Conservation (phyloP, 345 rosid genomes). For the Orychophragmus violaceus region DNA sequence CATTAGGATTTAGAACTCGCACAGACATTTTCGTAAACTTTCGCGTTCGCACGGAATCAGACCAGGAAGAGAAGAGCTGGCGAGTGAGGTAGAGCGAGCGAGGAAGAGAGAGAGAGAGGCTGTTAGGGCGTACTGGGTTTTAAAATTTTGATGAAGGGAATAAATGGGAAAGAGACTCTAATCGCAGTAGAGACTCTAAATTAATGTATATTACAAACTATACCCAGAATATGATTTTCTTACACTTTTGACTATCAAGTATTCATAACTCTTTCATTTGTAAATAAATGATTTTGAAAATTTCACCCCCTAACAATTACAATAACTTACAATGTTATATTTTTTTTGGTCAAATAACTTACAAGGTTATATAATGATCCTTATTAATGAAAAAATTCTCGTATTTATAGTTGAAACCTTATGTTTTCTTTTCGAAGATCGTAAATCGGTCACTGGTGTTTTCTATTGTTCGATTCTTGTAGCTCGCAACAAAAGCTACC, state of each 20-base stretch:
- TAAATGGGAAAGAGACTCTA: background rate
- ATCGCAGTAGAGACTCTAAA: background rate
- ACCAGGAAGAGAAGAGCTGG: background rate
- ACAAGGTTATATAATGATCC: too few relatives aligned
- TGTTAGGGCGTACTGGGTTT: slow-evolving; percentile 34
- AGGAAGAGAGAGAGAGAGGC: background rate
- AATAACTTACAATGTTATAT: too few relatives aligned
- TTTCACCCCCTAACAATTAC: too few relatives aligned
- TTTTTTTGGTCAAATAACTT: too few relatives aligned
- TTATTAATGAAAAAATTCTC: too few relatives aligned
- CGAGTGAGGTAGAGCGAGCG: background rate
- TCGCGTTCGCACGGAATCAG: background rate
- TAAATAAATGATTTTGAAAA: too few relatives aligned
- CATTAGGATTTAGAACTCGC: slow-evolving; percentile 88
- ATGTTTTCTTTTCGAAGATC: too few relatives aligned
- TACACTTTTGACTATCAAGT: background rate
- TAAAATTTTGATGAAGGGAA: background rate
- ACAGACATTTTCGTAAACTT: slow-evolving; percentile 61
- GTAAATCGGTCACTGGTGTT: too few relatives aligned
- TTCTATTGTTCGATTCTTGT: too few relatives aligned
- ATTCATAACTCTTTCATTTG: too few relatives aligned
- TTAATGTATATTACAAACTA: background rate
- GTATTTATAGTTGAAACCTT: too few relatives aligned
- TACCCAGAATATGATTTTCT: background rate
- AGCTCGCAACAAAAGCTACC: too few relatives aligned